Percentiles rank a stretch among this genome's conserved stretches.
phyloP scores from a whole-genome alignment of 2,329 filamentous ascomycete genomes.

The Leptographium flavum region DNA sequence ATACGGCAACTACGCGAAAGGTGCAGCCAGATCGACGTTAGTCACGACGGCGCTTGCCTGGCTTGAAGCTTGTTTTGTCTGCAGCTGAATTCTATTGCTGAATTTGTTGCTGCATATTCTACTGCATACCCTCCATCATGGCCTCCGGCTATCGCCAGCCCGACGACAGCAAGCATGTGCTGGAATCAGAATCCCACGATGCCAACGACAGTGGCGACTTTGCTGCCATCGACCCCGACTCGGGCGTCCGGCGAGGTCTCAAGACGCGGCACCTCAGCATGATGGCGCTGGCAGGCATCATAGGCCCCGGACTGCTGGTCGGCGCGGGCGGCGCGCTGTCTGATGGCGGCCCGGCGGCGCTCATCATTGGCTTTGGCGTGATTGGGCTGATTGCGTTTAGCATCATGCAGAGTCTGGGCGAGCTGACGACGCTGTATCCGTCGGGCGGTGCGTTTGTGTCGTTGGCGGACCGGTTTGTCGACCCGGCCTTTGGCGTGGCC shows the following conservation, averaged over 20 bases:
- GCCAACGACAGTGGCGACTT: slow-evolving; percentile 21
- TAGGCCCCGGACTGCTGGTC: slow-evolving; percentile 32
- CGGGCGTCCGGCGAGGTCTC: slow-evolving; percentile 15
- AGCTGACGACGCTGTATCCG: slow-evolving; percentile 49
- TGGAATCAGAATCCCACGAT: background rate
- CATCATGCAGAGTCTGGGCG: slow-evolving; percentile 27
- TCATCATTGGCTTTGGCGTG: slow-evolving; percentile 25
- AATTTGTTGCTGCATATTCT: no score
- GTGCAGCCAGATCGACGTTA: no score
- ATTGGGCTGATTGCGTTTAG: slow-evolving; percentile 29
- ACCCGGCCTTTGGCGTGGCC: slow-evolving; percentile 29
- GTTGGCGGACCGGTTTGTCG: slow-evolving; percentile 30
- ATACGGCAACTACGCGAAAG: no score
- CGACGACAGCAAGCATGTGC: background rate
- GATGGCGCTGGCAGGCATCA: slow-evolving; percentile 31
- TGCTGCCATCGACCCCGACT: slow-evolving; percentile 39
- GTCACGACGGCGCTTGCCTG: no score
- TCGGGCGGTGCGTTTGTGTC: slow-evolving; percentile 34
- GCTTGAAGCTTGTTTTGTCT: no score
- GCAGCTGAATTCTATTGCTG: no score
- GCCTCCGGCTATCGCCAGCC: background rate
- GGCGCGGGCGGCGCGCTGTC: slow-evolving; percentile 27
- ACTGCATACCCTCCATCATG: no score
- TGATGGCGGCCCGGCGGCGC: slow-evolving; percentile 25
- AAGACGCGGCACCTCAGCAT: slow-evolving; percentile 30